These are phyloP conservation scores for Quercus glauca DNA, from an alignment of 306 rosid genomes.

Conservation along the genomic window DNA sequence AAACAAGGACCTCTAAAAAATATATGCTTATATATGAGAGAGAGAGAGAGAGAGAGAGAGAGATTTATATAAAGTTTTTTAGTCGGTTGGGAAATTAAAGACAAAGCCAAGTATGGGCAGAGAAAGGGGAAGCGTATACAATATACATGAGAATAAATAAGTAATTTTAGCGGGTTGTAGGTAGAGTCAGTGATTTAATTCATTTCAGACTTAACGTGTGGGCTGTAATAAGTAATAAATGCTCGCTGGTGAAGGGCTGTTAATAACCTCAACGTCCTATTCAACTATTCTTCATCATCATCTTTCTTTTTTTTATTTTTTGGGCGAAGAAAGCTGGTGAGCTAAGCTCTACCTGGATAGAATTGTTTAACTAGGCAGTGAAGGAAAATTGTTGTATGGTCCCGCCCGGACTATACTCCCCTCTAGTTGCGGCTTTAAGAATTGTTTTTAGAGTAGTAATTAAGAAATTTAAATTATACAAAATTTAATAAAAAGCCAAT, in stretches of 20 bases:
- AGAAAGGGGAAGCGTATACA: conserved; percentile 23
- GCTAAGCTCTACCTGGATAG: no score
- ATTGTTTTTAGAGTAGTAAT: no score
- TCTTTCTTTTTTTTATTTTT: no score
- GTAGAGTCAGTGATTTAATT: conserved; percentile 23
- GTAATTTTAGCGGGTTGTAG: background rate
- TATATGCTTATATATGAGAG: background rate
- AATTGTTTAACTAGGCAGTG: no score
- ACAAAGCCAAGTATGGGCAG: background rate
- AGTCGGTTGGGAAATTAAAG: background rate
- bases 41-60: background rate
- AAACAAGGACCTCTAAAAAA: background rate
- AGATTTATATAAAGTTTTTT: no score
- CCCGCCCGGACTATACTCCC: no score
- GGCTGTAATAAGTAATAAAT: conserved; percentile 37
- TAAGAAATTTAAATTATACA: no score
- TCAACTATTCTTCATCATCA: background rate
- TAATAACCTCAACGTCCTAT: conserved; percentile 38
- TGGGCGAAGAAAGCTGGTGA: no score
- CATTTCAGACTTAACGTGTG: background rate
- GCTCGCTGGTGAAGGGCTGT: conserved; percentile 39
- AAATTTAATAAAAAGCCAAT: no score
- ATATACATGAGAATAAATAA: conserved; percentile 21
- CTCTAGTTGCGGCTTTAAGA: no score
- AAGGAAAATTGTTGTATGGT: no score